Evolutionary conservation across 495 filamentous ascomycete genomes (phyloP).

Genomic region (Talaromyces ruber): DNA sequence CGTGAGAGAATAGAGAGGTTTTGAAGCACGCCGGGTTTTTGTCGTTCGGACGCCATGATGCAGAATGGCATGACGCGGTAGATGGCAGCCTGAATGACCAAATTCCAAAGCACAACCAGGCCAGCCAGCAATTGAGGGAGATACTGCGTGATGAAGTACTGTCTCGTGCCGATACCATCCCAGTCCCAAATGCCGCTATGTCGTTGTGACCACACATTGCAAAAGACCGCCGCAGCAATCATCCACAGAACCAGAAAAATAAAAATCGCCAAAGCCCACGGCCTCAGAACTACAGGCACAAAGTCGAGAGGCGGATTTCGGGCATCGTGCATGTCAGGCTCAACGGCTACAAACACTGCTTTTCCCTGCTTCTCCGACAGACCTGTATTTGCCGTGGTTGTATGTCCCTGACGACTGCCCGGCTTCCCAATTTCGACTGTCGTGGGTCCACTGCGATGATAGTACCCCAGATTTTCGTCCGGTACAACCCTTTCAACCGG

Average conservation of each 20-base stretch:
- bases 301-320: constrained; percentile 50
- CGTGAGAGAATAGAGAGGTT: constrained; percentile 32
- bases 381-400: constrained; percentile 7
- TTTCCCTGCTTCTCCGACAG: constrained; percentile 1
- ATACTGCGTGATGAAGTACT: constrained; percentile 84
- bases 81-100: constrained; percentile 66
- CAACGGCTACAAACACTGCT: constrained; percentile 43
- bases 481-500: constrained; percentile 42
- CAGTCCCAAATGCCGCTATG: constrained; percentile 61
- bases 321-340: constrained; percentile 33
- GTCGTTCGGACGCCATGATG: constrained; percentile 53
- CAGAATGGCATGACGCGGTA: constrained; percentile 72
- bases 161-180: constrained; percentile 49
- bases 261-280: constrained; percentile 47
- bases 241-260: constrained; percentile 58
- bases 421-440: constrained; percentile 5
- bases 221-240: constrained; percentile 62
- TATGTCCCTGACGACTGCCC: constrained; percentile 6
- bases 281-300: constrained; percentile 58
- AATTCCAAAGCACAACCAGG: constrained; percentile 63
- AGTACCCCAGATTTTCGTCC: constrained; percentile 42
- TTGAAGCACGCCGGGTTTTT: constrained; percentile 28
- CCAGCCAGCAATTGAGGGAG: constrained; percentile 71
- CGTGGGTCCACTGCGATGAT: constrained; percentile 14
- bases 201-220: constrained; percentile 59